A percentile compares a stretch with the other conserved stretches of the same genome.
Evolutionary conservation across 345 rosid genomes (phyloP).

Genomic region (Lagerstroemia speciosa): DNA sequence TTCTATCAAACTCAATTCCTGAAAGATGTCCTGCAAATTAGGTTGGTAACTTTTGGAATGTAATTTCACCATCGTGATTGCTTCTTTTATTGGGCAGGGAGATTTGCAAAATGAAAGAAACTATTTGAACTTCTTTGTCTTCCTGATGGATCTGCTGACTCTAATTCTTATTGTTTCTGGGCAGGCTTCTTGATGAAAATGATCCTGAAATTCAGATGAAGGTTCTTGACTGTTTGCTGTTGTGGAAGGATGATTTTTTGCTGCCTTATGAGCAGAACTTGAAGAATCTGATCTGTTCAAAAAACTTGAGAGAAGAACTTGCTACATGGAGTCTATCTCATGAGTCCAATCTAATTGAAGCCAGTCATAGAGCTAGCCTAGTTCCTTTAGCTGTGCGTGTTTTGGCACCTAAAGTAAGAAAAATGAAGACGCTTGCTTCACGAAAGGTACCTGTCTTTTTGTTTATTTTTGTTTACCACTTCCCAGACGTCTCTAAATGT

Average conservation of each 20-base stretch:
- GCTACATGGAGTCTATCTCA: constrained; percentile 76
- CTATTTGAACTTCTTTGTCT: background rate
- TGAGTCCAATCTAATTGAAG: constrained; percentile 48
- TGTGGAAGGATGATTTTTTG: constrained; percentile 67
- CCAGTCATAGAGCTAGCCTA: constrained; percentile 51
- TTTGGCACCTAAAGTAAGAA: constrained; percentile 82
- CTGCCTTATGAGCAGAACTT: constrained; percentile 65
- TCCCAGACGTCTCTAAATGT: constrained; percentile 1
- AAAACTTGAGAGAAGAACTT: constrained; percentile 68
- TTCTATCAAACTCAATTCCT: constrained; percentile 48
- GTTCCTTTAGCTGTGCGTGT: constrained; percentile 55
- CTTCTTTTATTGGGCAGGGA: background rate
- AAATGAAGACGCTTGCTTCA: constrained; percentile 64
- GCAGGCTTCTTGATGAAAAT: constrained; percentile 80
- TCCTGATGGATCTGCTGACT: background rate
- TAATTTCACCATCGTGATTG: background rate
- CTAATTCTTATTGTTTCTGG: constrained; percentile 11
- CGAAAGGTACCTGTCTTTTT: constrained; percentile 49
- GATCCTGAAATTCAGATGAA: constrained; percentile 70
- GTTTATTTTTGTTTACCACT: constrained; percentile 2
- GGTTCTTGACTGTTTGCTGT: constrained; percentile 78
- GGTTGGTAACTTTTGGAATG: constrained; percentile 33
- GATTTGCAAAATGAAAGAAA: background rate
- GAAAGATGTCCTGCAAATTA: constrained; percentile 59
- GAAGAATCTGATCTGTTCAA: constrained; percentile 66